Evolutionary conservation across 176 grass and related monocot species (phyloP), one percentile per base, ranked within the genome.

Genomic region (Chrysopogon serrulatus): DNA sequence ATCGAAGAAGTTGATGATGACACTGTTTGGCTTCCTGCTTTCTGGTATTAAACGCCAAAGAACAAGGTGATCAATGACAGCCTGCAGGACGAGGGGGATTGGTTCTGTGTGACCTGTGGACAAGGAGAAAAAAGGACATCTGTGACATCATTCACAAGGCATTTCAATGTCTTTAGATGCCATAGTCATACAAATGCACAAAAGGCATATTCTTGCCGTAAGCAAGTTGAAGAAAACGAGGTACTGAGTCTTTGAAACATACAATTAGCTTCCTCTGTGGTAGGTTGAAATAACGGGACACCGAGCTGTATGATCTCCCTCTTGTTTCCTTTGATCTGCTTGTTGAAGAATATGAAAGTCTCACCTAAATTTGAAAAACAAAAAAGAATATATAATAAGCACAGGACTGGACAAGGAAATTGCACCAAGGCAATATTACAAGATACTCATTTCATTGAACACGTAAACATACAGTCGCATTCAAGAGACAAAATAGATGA

Each of bases 1-100:
- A 85, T 99, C 97, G 71, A 99, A 96, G 90, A 99, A 99, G 71
- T 99, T 99, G 86, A 99, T 96, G 82, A 99, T 86, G 74, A 94
- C 92, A 82, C 97, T 92, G 83, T 96, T 96, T 49, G 97, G 97
- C 53, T 94, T 96, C 88, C 90, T 95, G 77, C 83, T 94, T 74
- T 99, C 93, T 82, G 97, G 97, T 90, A 99, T 90, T 81, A 99
- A 82, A 88, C 86, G 97, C 97, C 97, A 99, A 83, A 95, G 87
- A 83, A 99, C 91, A 78, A 99, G 85, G 74, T 96, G 93, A 80
- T 99, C 93, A 68, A 96, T 99, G 69, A 96, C 93, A 83, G 87
- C 87, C 90, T 99, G 93, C 60, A 99, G 71, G 49, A 90, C 88
- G 17, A 77, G 60, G 65, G 97, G 97, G 85, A 99, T 94, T 56